Evolutionary conservation across 768 basidiomycete genomes (phyloP), one percentile per base, ranked within the genome.

Genomic region (Wakefieldia striispora): DNA sequence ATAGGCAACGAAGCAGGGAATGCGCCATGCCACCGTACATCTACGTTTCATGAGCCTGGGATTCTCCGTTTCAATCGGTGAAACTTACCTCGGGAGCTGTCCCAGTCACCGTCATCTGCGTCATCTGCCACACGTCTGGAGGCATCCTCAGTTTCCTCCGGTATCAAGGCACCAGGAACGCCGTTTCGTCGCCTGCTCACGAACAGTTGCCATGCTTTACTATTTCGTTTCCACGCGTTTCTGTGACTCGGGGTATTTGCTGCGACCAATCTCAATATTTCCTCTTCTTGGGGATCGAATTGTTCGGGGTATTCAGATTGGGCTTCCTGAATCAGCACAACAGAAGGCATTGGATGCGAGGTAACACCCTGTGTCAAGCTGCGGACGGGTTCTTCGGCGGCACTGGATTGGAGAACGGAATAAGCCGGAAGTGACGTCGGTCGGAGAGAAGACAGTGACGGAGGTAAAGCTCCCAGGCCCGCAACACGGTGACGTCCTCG

Each of bases 201-300:
- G 57, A 88, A 83, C 17, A 76, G 63, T 49, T 78, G 75, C 86
- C 85, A 88, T 12, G 83, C 80, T 52, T 72, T 77, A 58, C 83
- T 77, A 58, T 79, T 76, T 52, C 77, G 75, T 58, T 72, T 80
- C 86, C 86, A 88, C 12, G 80, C 80, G n/a, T 75, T 79, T 45
- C 84, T 75, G 62, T 89, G 87, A 54, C 84, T 88, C 1, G 86
- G 83, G 26, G 73, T 80, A 66, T 79, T 73, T 23, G 84, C 85
- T 9, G 84, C 84, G n/a, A 88, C 79, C 29, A 88, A 72, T 54
- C 75, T 77, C 56, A 80, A 50, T 29, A 88, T 72, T 56, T 81
- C 79, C 27, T 71, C 73, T 56, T 83, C 80, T 45, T 74, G 72
- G 21, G 72, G 66, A 50, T 71, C 75, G 16, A 59, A 53, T 41